A percentile compares a stretch with the other conserved stretches of the same genome.
phyloP scores from a whole-genome alignment of 108 stramenopile species.

The Nitzschia palea region DNA sequence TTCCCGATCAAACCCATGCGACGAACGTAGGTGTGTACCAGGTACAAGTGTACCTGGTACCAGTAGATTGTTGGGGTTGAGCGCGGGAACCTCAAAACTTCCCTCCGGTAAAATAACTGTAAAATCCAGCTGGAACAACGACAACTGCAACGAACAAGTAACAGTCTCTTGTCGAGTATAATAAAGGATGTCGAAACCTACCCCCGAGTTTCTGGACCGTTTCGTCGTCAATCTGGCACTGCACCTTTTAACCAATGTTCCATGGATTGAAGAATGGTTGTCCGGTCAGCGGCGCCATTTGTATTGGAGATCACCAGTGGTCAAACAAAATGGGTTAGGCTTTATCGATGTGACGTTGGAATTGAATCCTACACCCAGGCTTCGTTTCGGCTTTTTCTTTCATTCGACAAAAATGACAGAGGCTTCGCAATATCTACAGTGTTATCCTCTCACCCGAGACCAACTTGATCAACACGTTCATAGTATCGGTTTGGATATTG shows the following conservation, averaged over 20 bases:
- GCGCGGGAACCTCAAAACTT: no score
- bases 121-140: no score
- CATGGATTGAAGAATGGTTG: background rate
- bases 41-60: background rate
- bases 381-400: constrained; percentile 6
- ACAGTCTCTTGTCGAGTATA: no score
- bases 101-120: no score
- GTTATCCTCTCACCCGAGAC: background rate
- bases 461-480: background rate
- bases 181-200: background rate
- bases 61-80: no score
- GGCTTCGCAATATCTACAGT: background rate
- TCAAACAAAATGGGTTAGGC: background rate
- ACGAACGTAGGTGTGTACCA: no score
- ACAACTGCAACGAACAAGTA: no score
- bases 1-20: no score
- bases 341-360: constrained; percentile 30
- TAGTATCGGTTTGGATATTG: background rate
- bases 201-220: constrained; percentile 9
- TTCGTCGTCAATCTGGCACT: constrained; percentile 23
- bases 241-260: constrained; percentile 1
- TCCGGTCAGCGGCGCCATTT: background rate
- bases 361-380: background rate
- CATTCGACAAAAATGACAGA: background rate
- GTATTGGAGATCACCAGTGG: constrained; percentile 33